Evolutionary conservation across 257 asterid genomes (phyloP), one percentile per base, ranked within the genome.

Genomic region (Fraxinus anomala): DNA sequence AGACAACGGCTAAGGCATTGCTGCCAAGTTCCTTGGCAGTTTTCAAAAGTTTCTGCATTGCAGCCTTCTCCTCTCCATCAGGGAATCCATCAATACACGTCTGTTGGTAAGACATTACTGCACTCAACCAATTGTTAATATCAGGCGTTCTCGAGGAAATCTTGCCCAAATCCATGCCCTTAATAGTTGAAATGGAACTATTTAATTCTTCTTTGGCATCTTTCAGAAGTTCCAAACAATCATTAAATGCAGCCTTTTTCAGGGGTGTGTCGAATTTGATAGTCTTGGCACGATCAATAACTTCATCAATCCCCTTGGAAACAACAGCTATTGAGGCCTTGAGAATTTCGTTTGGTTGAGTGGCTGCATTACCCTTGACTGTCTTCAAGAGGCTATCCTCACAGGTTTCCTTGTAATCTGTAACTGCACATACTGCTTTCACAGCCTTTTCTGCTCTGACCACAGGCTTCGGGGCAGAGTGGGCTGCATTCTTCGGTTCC

Each of bases 1-100:
- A 83, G 3, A 83, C 88, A 7, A 96, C 54, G 2, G 92, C 96
- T 5, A 95, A 93, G 6, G 97, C 87, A 71, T 91, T 93, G 85
- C 97, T 89, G 1, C 94, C 89, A 8, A 88, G 89, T 80, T 90
- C 92, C 85, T 68, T 87, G 2, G 80, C 44, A 2, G 54, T 74
- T 21, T 81, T 81, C 77, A 95, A 24, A 0, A 89, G 51, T 74
- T 82, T 89, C 83, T 85, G 68, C 68, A 87, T 34, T 3, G 73
- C 12, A 7, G 68, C 77, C 82, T 87, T 92, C 76, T 89, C 90
- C 47, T 80, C 51, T 0, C 94, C 97, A 0, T 90, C 92, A 0
- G 96, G 92, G 49, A 91, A 86, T 0, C 93, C 96, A 28, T 95
- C 97, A 3, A 89, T 69, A 80, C 99, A 95, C 7, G 94, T 87